phyloP scores from a whole-genome alignment of 768 basidiomycete species.

The Panaeolus cyanescens region DNA sequence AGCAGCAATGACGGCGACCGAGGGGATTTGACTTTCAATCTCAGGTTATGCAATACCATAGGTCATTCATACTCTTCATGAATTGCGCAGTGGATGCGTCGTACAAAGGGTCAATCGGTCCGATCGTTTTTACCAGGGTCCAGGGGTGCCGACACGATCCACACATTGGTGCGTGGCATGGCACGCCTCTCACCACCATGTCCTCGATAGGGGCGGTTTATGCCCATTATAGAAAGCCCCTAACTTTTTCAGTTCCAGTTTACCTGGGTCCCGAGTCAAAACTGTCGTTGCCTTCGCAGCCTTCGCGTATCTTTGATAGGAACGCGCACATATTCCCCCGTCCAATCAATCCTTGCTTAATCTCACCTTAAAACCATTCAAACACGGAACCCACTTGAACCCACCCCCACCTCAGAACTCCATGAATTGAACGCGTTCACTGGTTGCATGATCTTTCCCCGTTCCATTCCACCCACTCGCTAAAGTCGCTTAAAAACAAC shows the following conservation, averaged over 20 bases:
- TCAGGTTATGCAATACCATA: background rate
- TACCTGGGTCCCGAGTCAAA: background rate
- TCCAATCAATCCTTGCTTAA: background rate
- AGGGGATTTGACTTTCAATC: background rate
- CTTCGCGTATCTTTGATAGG: conserved; percentile 1
- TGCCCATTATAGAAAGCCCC: background rate
- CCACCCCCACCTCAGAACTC: background rate
- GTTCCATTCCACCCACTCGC: background rate
- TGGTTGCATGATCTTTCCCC: background rate
- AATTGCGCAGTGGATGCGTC: background rate
- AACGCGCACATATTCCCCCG: background rate
- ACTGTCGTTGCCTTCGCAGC: background rate
- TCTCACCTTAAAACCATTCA: background rate
- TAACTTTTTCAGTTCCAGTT: background rate
- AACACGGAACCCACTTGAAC: background rate
- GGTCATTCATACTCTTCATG: background rate
- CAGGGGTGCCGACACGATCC: background rate
- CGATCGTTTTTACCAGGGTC: background rate
- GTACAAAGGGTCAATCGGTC: background rate
- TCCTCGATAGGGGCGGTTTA: background rate
- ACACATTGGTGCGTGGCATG: background rate
- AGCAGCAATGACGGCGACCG: background rate
- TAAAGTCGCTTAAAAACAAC: background rate
- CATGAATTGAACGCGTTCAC: background rate
- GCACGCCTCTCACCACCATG: background rate